These are phyloP conservation scores for Bipolaris gigantea DNA, from an alignment of 2,329 filamentous ascomycete genomes.

Conservation along the genomic window DNA sequence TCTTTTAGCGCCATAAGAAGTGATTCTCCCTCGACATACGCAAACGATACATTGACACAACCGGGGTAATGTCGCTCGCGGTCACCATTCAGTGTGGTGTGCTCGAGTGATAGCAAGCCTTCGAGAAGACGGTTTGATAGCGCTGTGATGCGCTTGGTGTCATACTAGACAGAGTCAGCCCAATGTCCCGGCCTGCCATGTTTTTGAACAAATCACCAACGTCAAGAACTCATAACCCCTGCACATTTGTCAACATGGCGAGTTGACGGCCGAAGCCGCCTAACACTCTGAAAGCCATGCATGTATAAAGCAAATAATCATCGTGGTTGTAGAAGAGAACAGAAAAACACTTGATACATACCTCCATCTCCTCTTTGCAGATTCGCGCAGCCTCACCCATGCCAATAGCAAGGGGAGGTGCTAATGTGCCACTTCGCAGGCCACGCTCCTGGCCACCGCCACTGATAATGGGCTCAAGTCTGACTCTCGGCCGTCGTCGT, in stretches of 20 bases:
- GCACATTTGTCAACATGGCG: constrained; percentile 60
- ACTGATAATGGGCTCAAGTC: constrained; percentile 92
- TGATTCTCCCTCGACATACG: constrained; percentile 97
- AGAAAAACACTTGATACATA: constrained; percentile 56
- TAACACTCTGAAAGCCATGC: constrained; percentile 81
- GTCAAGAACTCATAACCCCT: constrained; percentile 62
- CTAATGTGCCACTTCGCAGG: constrained; percentile 88
- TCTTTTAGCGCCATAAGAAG: constrained; percentile 98
- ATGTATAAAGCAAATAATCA: constrained; percentile 86
- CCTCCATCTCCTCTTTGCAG: constrained; percentile 84
- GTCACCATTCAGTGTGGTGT: constrained; percentile 89
- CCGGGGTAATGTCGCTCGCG: constrained; percentile 84
- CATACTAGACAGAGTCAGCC: constrained; percentile 67
- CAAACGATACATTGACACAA: constrained; percentile 97
- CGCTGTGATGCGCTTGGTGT: constrained; percentile 77
- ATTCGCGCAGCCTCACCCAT: constrained; percentile 96
- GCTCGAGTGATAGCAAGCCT: constrained; percentile 84
- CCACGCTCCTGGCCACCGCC: constrained; percentile 96
- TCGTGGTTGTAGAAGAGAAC: constrained; percentile 37
- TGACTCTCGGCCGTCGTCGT: constrained; percentile 85
- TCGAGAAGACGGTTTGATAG: constrained; percentile 83
- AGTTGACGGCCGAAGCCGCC: constrained; percentile 35
- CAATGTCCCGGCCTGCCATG: not conserved
- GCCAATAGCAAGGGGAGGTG: constrained; percentile 84
- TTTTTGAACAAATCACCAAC: not conserved